These are phyloP conservation scores for Fusarium staphyleae DNA, from an alignment of 2,329 filamentous ascomycete genomes.

Conservation along the genomic window DNA sequence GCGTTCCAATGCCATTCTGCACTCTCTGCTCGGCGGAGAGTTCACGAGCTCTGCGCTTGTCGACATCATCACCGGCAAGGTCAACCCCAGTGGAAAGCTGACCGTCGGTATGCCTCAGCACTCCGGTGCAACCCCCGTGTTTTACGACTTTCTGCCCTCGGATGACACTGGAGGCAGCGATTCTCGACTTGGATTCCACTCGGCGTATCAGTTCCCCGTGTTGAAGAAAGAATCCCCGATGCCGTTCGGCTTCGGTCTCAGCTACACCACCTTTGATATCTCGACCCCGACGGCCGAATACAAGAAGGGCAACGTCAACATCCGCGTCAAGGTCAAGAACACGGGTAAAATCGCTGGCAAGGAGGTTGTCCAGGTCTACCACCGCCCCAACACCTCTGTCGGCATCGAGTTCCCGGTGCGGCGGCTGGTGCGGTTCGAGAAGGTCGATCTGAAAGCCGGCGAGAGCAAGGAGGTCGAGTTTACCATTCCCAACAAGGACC, in stretches of 20 bases:
- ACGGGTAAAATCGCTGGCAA: slow-evolving; percentile 58
- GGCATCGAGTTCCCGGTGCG: slow-evolving; percentile 58
- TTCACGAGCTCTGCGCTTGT: slow-evolving; percentile 69
- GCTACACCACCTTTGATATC: slow-evolving; percentile 68
- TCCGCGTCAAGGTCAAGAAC: slow-evolving; percentile 63
- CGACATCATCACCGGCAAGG: slow-evolving; percentile 68
- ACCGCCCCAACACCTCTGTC: slow-evolving; percentile 56
- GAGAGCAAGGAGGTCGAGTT: slow-evolving; percentile 52
- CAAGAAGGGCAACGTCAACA: slow-evolving; percentile 52
- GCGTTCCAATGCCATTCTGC: slow-evolving; percentile 61
- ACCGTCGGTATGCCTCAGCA: slow-evolving; percentile 57
- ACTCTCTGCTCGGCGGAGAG: slow-evolving; percentile 69
- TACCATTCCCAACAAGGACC: slow-evolving; percentile 35
- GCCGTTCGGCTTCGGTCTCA: slow-evolving; percentile 67
- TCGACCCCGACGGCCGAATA: slow-evolving; percentile 42
- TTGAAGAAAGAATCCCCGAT: slow-evolving; percentile 35
- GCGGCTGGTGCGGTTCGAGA: slow-evolving; percentile 67
- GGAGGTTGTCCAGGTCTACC: slow-evolving; percentile 61
- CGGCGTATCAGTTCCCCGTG: slow-evolving; percentile 49
- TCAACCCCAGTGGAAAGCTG: slow-evolving; percentile 59
- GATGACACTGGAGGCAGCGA: slow-evolving; percentile 66
- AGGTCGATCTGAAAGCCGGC: slow-evolving; percentile 64
- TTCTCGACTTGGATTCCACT: slow-evolving; percentile 61
- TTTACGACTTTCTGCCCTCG: slow-evolving; percentile 70
- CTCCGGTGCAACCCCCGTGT: slow-evolving; percentile 59